Base-by-base conservation (phyloP, 2,329 filamentous ascomycete species). In the Exserohilum turcica region DNA sequence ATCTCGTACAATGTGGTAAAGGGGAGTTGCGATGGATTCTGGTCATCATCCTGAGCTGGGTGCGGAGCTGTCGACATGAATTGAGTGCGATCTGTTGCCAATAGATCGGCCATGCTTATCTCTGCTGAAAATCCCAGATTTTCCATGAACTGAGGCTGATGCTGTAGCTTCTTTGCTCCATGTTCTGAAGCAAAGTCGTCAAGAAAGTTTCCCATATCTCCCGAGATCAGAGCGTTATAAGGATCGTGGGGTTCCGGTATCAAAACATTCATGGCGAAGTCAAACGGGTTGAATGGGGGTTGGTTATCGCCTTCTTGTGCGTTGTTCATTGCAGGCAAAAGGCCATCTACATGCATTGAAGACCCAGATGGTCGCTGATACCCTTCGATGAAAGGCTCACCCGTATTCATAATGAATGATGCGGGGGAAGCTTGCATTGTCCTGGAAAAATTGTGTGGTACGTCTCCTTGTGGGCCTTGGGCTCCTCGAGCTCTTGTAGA, bases 51-150 rank as follows among this genome's bases (percentile, higher is more conserved):
- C 16, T 55, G 43, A 38, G 72, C 64, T 43, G 73, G 68, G 2
- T 51, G 60, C 6, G 70, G 61, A 2, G 60, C 48, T 16, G 75
- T 49, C 13, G 75, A 69, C 61, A 76, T 71, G n/a, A 72, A 73
- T 18, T 74, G 72, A 29, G 75, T 71, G 35, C 76, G 75, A 42
- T 63, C 56, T 16, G 59, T 52, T 10, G 59, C 59, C n/a, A 63
- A 46, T 2, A 84, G 78, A 52, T 85, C 83, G 0, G 79, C 78
- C 39, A 86, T 74, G 55, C 86, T 84, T 18, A 82, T 80, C 33
- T 85, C 84, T 0, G 85, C 84, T 1, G 81, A 83, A 64, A 87
- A 86, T 0, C 85, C 85, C 13, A 88, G 75, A 61, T 88, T 87
- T 39, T 83, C 79, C 84, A 87, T 86, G 64, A 88, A 87, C 56